Conservation (phyloP, 805 yeast species). For the Grigorovia transvaalensis region DNA sequence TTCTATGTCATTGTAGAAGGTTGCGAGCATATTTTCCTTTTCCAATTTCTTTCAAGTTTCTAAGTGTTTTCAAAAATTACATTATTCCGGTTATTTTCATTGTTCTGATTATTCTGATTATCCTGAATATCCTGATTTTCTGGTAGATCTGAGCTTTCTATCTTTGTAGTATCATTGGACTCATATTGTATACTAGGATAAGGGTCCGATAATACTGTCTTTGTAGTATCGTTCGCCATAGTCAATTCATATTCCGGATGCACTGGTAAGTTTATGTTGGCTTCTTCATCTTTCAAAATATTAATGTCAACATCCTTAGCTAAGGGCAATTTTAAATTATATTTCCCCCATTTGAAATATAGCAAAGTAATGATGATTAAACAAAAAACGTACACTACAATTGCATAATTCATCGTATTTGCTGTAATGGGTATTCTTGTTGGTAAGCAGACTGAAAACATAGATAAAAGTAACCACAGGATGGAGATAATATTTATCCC, state of each 20-base stretch:
- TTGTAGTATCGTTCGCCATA: not conserved
- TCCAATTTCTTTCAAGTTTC: too few species aligned
- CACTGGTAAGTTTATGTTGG: not conserved
- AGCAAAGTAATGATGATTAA: slow-evolving; percentile 39
- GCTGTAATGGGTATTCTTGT: slow-evolving; percentile 47
- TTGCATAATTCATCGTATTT: slow-evolving; percentile 40
- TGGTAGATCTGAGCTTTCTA: not conserved
- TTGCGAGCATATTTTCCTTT: too few species aligned
- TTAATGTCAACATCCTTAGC: not conserved
- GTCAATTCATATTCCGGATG: not conserved
- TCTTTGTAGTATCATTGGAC: not conserved
- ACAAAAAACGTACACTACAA: slow-evolving; percentile 45
- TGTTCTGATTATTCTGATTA: not conserved
- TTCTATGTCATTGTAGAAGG: too few species aligned
- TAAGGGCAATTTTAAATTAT: slow-evolving; percentile 53
- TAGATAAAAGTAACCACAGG: slow-evolving; percentile 48
- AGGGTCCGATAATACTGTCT: not conserved
- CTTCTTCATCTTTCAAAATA: not conserved
- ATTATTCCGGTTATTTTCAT: too few species aligned
- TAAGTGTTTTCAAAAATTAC: too few species aligned
- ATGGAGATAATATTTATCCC: slow-evolving; percentile 48
- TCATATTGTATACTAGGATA: not conserved
- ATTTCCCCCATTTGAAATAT: slow-evolving; percentile 52
- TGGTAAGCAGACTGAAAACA: slow-evolving; percentile 58
- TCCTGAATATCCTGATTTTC: not conserved